phyloP scores from a whole-genome alignment of 331 rosid genomes.

The Malus hybrid region DNA sequence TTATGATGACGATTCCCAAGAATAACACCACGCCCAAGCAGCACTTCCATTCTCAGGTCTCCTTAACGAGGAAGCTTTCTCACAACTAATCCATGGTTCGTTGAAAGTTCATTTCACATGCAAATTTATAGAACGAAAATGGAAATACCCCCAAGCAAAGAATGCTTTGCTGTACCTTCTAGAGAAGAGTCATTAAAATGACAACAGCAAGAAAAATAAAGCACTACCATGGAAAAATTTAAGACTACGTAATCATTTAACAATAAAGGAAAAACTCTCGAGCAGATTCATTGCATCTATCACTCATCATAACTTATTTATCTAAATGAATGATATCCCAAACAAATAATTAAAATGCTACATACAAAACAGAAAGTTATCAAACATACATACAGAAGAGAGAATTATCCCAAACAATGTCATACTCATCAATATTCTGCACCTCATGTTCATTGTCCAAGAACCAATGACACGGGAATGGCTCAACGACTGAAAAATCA shows the following conservation, averaged over 20 bases:
- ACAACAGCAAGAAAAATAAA: background rate
- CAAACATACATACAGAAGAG: background rate
- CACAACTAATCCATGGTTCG: background rate
- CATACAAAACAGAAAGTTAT: background rate
- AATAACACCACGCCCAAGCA: background rate
- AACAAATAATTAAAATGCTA: background rate
- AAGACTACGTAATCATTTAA: background rate
- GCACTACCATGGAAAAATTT: background rate
- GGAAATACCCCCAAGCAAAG: background rate
- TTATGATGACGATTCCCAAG: background rate
- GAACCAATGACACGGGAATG: background rate
- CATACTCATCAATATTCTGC: background rate
- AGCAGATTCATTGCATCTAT: background rate
- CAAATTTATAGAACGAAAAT: background rate
- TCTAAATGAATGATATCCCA: background rate
- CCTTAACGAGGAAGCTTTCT: background rate
- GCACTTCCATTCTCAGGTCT: background rate
- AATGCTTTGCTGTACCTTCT: background rate
- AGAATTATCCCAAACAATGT: background rate
- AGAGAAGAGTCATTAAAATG: background rate
- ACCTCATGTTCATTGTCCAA: background rate
- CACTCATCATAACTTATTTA: background rate
- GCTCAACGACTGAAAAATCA: background rate
- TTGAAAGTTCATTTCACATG: background rate
- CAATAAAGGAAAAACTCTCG: background rate